Base-by-base conservation (phyloP, 2,329 filamentous ascomycete genomes). In the Colletotrichum camelliae region DNA sequence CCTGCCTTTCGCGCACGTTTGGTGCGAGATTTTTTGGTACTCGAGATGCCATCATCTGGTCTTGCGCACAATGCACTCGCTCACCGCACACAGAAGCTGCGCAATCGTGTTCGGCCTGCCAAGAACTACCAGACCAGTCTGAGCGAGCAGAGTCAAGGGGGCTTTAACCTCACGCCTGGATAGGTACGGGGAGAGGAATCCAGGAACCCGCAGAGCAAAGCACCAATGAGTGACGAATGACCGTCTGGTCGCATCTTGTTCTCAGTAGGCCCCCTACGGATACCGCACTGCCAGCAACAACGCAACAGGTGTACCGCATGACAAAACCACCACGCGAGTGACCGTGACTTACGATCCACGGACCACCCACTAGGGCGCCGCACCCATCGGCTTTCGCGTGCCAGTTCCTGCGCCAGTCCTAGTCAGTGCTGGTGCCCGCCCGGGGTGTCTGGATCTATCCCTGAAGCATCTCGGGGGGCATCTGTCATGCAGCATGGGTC, bases 401-500 rank as follows among this genome's bases (percentile, higher is more conserved):
- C 73, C 70, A 75, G 73, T 73, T 75, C 73, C 73, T 75, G 73
- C 73, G 70, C 71, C 74, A 75, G 60, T 76, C 70, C 74, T 57
- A 76, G 74, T 75, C 66, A 75, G 74, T 76, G 74, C 74, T 76
- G 74, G 74, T 75, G 58, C 70, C 74, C 71, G 74, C 66, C 67
- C 27, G 74, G 74, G 70, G 66, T 76, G 74, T 61, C 74, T 76
- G 71, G 66, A 76, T 70, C 66, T 62, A 76, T 70, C 74, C 74
- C 74, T 76, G 71, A 76, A 70, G 65, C 71, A 70, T 62, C 74
- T 64, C 29, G 55, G 66, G 65, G 61, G 43, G n/a, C 61, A 74
- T 76, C 74, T 76, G 71, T 75, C 66, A 76, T 76, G 74, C 71
- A 37, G 70, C 74, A 76, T 76, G 74, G 74, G 74, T 76, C 74